Evolutionary conservation across 805 yeast genomes (phyloP), one percentile per base, ranked within the genome.

Genomic region (Myxozyma neotropica): DNA sequence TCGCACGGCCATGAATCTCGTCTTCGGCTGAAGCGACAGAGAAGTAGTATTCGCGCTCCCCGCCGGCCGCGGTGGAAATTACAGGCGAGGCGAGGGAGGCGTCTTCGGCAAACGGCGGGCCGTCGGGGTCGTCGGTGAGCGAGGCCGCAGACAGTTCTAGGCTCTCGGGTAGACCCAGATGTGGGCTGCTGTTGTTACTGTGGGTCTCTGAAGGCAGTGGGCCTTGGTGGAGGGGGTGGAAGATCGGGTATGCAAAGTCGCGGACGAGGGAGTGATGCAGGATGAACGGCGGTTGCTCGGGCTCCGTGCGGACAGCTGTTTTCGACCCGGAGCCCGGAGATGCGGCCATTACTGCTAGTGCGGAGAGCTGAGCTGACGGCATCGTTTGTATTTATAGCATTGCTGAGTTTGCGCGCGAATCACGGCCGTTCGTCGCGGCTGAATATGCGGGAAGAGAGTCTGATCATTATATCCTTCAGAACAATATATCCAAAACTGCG

Each of bases 161-260:
- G 10, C 10, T 29, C 10, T 29, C 33, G 33, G 10, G 33, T 6
- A 10, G 33, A 7, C 43, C 4, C 10, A 19, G n/a, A 38, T n/a
- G 12, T 8, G 10, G 26, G n/a, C 26, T 39, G 46, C n/a, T 7
- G 19, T 21, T 17, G 39, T 38, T 13, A 31, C 19, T 4, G 47
- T 19, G 31, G n/a, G 39, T n/a, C 12, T 19, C 63, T 10, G 64
- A 67, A 4, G 71, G 75, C 1, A 73, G 70, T 31, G 77, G 79
- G 0, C 95, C 96, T 64, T 81, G 82, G 72, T 88, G 87, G 52
- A 89, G 75, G 1, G 94, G 92, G 64, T 89, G 85, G 29, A 79
- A 73, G 15, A 76, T 79, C 4, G 83, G 83, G 69, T 93, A 92
- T 26, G 92, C 98, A 76, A 83, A 93, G 73, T 93, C 98, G 63